A percentile compares a stretch with the other conserved stretches of the same genome.
Conservation (phyloP, 441 rosid genomes). For the Pelargonium citronellum region DNA sequence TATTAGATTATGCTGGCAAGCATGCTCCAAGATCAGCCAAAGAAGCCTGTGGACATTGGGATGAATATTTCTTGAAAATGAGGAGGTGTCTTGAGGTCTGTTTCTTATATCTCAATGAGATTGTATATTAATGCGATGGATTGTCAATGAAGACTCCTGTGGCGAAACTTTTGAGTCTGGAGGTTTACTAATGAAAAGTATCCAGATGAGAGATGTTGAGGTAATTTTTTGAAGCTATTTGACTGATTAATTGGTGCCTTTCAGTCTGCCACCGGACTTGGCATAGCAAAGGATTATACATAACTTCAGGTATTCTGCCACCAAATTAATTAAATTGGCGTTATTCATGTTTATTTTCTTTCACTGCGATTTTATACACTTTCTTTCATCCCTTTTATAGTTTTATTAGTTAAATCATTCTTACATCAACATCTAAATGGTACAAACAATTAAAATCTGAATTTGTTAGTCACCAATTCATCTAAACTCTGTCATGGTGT, state of each 20-base stretch:
- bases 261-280: slow-evolving; percentile 20
- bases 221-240: slow-evolving; percentile 17
- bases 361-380: background rate
- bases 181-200: slow-evolving; percentile 9
- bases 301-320: slow-evolving; percentile 34
- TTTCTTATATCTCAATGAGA: slow-evolving; percentile 16
- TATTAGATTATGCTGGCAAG: slow-evolving; percentile 15
- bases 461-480: too few species aligned
- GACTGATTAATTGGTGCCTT: slow-evolving; percentile 20
- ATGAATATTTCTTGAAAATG: slow-evolving; percentile 18
- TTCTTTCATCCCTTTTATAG: background rate
- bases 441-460: too few species aligned
- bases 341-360: background rate
- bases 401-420: too few species aligned
- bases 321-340: background rate
- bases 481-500: too few species aligned
- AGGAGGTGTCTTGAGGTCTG: slow-evolving; percentile 24
- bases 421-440: too few species aligned
- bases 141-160: slow-evolving; percentile 12
- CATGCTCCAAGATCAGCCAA: slow-evolving; percentile 19
- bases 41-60: slow-evolving; percentile 18
- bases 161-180: slow-evolving; percentile 9
- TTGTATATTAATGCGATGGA: slow-evolving; percentile 12
- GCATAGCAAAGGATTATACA: slow-evolving; percentile 25
- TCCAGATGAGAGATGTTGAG: slow-evolving; percentile 16